These are phyloP conservation scores for Gnaphalium uliginosum DNA, from an alignment of 129 eudicot genomes.

Conservation along the genomic window DNA sequence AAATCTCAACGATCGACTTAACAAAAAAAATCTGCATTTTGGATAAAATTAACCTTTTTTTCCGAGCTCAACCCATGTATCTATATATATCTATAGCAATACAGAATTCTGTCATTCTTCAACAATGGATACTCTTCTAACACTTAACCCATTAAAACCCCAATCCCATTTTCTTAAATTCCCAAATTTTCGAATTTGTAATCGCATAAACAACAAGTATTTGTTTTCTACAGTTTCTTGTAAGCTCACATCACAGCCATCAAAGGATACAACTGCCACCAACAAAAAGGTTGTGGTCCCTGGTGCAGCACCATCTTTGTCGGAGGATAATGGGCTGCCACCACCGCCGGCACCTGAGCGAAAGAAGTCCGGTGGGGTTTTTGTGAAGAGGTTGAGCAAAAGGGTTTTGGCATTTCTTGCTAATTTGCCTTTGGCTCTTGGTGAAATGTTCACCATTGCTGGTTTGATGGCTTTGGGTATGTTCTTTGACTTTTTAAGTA, in stretches of 20 bases:
- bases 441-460: slow-evolving; percentile 83
- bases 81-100: no score
- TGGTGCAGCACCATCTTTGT: slow-evolving; percentile 63
- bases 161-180: slow-evolving; percentile 30
- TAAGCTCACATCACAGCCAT: slow-evolving; percentile 41
- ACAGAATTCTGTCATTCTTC: slow-evolving; percentile 17
- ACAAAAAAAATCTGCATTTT: not conserved
- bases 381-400: slow-evolving; percentile 44
- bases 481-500: slow-evolving; percentile 21
- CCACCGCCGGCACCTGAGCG: slow-evolving; percentile 27
- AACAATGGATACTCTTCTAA: slow-evolving; percentile 42
- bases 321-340: slow-evolving; percentile 33
- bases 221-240: slow-evolving; percentile 36
- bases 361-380: slow-evolving; percentile 31
- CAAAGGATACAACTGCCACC: slow-evolving; percentile 34
- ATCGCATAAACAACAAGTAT: slow-evolving; percentile 13
- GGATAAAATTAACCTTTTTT: slow-evolving; percentile 29
- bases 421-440: slow-evolving; percentile 91
- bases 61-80: no score
- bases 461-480: slow-evolving; percentile 90
- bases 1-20: not conserved
- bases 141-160: slow-evolving; percentile 38
- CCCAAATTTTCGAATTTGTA: slow-evolving; percentile 25
- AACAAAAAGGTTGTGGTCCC: slow-evolving; percentile 50
- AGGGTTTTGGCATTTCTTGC: slow-evolving; percentile 62